Evolutionary conservation across 768 basidiomycete genomes (phyloP), one percentile per base, ranked within the genome.

Genomic region (Lactarius akahatsu): DNA sequence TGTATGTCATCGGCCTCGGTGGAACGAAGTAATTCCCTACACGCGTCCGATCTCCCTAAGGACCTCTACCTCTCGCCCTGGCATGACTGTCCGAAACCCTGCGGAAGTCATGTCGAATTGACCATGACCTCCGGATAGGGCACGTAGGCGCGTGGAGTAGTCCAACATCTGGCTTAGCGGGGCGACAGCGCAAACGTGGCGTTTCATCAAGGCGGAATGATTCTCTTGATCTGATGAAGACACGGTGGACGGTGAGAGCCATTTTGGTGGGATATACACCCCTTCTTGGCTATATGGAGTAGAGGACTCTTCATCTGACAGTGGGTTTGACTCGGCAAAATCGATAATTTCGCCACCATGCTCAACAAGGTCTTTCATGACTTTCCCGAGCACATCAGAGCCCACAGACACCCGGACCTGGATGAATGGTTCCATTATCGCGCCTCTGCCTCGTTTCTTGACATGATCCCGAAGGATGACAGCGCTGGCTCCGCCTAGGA

Each of bases 361-460:
- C 73, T 94, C 92, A 11, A 89, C 90, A n/a, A 95, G 77, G 71
- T 95, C 93, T 72, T 88, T 91, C 56, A 93, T 84, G 26, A 91
- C 86, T 71, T 86, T 90, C 28, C 93, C 92, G 3, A 94, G 78
- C 64, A 80, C 80, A 65, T 87, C 85, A 69, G 89, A 88, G 30
- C 80, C 79, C 8, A 92, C 85, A 18, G 83, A 84, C 56, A 92
- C 81, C 70, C 87, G 92, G 69, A 93, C 78, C 36, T 78, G 77
- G 30, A 92, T 81, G 69, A 85, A 94, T 11, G 94, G 92, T 73
- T 95, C 93, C 75, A 93, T 81, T 52, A 95, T 75, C 3, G 89
- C 81, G 1, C 92, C 93, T 72, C 85, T 81, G 11, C 89, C 89
- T 4, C 86, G 85, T 36, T 81, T 80, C 30, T 80, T 82, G 61